Conservation (phyloP, 2,329 filamentous ascomycete genomes). For the Aspergillus chevalieri region DNA sequence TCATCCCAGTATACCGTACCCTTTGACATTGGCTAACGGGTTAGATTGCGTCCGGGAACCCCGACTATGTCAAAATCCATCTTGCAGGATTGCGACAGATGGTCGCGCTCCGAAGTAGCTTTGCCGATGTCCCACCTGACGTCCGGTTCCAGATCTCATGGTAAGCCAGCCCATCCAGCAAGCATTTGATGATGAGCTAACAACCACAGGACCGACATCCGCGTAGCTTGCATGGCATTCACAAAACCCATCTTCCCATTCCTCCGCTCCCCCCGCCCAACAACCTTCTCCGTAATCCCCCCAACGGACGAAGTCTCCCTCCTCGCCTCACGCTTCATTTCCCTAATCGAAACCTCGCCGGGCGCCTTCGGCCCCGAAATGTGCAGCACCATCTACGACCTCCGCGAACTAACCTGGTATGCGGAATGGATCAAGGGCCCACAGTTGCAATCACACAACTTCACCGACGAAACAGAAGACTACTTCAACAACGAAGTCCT, state of each 20-base stretch:
- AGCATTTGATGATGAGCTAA: conserved; percentile 1
- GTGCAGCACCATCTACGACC: conserved; percentile 28
- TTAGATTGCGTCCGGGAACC: conserved; percentile 34
- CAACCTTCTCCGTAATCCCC: conserved; percentile 22
- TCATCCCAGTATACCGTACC: conserved; percentile 1
- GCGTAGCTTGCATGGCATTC: conserved; percentile 34
- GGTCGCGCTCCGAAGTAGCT: conserved; percentile 32
- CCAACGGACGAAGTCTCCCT: conserved; percentile 24
- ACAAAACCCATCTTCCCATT: conserved; percentile 35
- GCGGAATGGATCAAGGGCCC: conserved; percentile 32
- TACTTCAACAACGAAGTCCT: conserved; percentile 38
- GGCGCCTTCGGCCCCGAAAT: conserved; percentile 29
- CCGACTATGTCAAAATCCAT: conserved; percentile 35
- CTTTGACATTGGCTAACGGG: conserved; percentile 6
- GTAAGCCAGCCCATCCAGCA: conserved; percentile 13
- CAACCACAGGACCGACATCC: conserved; percentile 33
- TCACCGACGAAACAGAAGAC: conserved; percentile 31
- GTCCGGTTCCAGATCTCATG: conserved; percentile 37
- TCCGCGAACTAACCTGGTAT: conserved; percentile 31
- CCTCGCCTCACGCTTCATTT: conserved; percentile 28
- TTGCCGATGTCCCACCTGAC: conserved; percentile 31
- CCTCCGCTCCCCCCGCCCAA: conserved; percentile 28
- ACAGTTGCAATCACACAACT: conserved; percentile 19
- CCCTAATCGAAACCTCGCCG: conserved; percentile 25
- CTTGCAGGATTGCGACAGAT: conserved; percentile 35